Evolutionary conservation across 306 rosid genomes (phyloP), one percentile per base, ranked within the genome.

Genomic region (Phaseolus lunatus): DNA sequence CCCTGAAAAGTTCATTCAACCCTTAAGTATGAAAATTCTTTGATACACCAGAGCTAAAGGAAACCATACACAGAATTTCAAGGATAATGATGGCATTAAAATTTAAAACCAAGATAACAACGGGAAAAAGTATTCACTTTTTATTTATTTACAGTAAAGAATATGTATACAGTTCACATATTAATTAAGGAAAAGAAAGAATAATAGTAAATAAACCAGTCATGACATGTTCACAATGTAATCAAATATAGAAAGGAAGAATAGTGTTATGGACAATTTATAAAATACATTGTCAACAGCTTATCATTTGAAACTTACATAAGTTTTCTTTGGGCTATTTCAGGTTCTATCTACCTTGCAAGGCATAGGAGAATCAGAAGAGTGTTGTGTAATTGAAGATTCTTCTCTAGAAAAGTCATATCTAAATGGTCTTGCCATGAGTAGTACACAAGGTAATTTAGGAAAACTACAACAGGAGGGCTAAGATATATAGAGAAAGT

Each of bases 311-410:
- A 76, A 70, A 47, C 54, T 58, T 53, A 48, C 22, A 39, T 68
- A 58, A 20, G 45, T 19, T 50, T 78, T 70, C 45, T 52, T 58
- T 43, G 44, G 78, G 47, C 23, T 54, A 10, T 84, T 81, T 59
- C 82, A 86, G 89, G 87, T 78, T 74, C 77, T 81, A 19, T 86
- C 89, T 57, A 67, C 82, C 58, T 66, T 86, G 27, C 87, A 86
- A 75, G 85, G 44, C 20, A 65, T 86, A 19, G 64, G 35, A 81
- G 89, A 78, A 49, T 56, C 69, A 26, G 58, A 37, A 39, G 69
- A 74, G 3, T 37, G 27, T 43, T 48, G 62, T 35, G 39, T 11
- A n/a, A 57, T 24, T 23, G 71, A 78, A 69, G 72, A 78, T n/a
- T 74, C 75, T 74, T 75, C 82, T 4, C 50, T 57, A 29, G 80